Percentiles rank a stretch among this genome's conserved stretches.
Evolutionary conservation across 345 rosid species (phyloP).

Genomic region (Eucalyptus curtisii): DNA sequence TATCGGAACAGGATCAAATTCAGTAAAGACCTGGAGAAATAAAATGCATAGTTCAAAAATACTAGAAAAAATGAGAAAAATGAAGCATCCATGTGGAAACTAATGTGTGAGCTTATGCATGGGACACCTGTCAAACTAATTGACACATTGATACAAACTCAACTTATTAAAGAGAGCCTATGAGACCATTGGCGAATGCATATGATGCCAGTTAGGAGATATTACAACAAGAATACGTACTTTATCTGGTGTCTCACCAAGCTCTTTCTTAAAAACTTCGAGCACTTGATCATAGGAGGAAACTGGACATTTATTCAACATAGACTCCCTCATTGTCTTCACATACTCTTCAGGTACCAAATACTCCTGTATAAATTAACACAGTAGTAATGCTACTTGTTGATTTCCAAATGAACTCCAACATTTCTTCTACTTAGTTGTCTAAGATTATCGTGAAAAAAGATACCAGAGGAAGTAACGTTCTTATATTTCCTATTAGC

Average conservation of each 20-base stretch:
- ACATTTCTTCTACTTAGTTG: neutral
- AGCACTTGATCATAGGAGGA: slow-evolving; percentile 93
- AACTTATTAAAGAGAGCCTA: neutral
- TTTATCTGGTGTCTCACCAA: slow-evolving; percentile 76
- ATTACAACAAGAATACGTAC: slow-evolving; percentile 19
- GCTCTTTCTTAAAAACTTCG: slow-evolving; percentile 82
- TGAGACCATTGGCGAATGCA: neutral
- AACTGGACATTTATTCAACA: slow-evolving; percentile 90
- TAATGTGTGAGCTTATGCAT: neutral
- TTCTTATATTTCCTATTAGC: neutral
- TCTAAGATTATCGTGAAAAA: neutral
- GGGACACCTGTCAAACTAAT: neutral
- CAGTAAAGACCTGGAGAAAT: slow-evolving; percentile 41
- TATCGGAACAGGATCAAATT: slow-evolving; percentile 83
- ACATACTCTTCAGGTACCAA: slow-evolving; percentile 85
- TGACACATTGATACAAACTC: neutral
- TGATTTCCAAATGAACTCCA: neutral
- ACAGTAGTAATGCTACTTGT: neutral
- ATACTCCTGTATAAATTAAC: slow-evolving; percentile 45
- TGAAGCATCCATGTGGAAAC: neutral
- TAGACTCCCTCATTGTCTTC: slow-evolving; percentile 67
- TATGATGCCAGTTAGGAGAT: neutral
- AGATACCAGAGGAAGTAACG: neutral
- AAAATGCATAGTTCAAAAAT: neutral
- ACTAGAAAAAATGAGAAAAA: neutral